Evolutionary conservation across 495 filamentous ascomycete species (phyloP), one percentile per base, ranked within the genome.

Genomic region (Lindgomyces ingoldianus): DNA sequence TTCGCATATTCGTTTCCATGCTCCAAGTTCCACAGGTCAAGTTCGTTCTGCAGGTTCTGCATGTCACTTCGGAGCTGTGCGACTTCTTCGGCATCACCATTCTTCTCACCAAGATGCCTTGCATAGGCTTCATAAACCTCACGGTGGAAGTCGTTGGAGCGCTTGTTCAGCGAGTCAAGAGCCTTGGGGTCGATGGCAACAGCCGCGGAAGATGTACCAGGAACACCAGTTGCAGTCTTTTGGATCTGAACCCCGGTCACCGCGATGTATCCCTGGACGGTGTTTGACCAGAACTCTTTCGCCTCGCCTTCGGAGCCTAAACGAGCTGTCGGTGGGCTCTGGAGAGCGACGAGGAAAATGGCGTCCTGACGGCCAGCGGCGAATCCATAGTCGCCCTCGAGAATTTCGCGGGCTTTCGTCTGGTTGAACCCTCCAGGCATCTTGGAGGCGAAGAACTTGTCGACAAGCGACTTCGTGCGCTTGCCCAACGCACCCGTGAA

Each of bases 361-460:
- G 91, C 90, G 74, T 97, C 93, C 73, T 98, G 93, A 67, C 93
- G 82, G 25, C 93, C 93, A 33, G 89, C 74, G 3, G 81, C 90
- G 56, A 98, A 77, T 30, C 93, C 93, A 89, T 90, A 98, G 73
- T 90, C 83, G 10, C 91, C 91, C 77, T 94, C 90, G 21, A 98
- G 75, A 68, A 96, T 93, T 77, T 97, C 96, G 46, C 92, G 83
- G 8, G 92, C 90, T 3, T 87, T 81, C 67, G 92, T 95, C 70
- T 96, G 96, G 72, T 96, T 98, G 81, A 97, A 96, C 44, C 93
- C 93, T 72, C 91, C 93, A 26, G 93, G 93, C 93, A 98, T 97
- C 76, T 98, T 98, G 2, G 93, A 95, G 4, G 93, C 96, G 29
- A 98, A 91, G 70, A 96, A 79, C 62, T 92, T 86, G 24, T 93